Base-by-base conservation (phyloP, 371 early-diverging fungal species). In the Syncephalastrum monosporum region DNA sequence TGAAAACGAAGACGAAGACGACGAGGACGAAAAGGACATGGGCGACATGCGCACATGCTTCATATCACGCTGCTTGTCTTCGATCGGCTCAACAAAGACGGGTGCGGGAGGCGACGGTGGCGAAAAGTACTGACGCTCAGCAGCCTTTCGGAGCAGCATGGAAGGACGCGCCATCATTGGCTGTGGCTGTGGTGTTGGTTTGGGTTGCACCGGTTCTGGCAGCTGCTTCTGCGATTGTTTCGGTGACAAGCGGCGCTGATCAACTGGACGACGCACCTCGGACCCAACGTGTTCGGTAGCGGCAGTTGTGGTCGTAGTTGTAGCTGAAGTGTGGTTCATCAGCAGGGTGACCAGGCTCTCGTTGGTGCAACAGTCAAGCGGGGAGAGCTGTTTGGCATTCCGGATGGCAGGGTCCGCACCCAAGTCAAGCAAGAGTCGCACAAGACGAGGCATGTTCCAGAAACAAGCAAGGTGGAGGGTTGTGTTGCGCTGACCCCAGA, bases 381-480 rank as follows among this genome's bases (percentile, higher is more conserved):
- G 73, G 48, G 56, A 53, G 58, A 72, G 60, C 42, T 68, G 63
- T 54, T 63, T 64, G 51, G 62, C 50, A 60, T 72, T 72, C 54
- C 57, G 54, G 16, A 61, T 42, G 27, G 38, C 53, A 50, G 69
- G 61, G 57, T 72, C 72, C 29, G 72, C 72, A 10, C 70, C 76
- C 51, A 67, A 47, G 29, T 69, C 70, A 21, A 75, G 48, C 57
- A 75, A 33, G 16, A 68, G 73, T 68, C 63, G 70, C 53, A 76
- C 72, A 60, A 76, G 63, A 24, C 64, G 61, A 47, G 70, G 59
- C 64, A 72, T 65, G 55, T 70, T 68, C 66, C 67, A 72, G 60
- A 70, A 72, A 47, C 68, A 60, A 48, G 72, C 76, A 6, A 75
- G 56, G 52, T 75, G 76, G 5, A 75, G 58, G 45, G 68, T 56